Evolutionary conservation across 1,284 basidiomycete genomes (phyloP).

Genomic region (Cryptococcus amylolentus): DNA sequence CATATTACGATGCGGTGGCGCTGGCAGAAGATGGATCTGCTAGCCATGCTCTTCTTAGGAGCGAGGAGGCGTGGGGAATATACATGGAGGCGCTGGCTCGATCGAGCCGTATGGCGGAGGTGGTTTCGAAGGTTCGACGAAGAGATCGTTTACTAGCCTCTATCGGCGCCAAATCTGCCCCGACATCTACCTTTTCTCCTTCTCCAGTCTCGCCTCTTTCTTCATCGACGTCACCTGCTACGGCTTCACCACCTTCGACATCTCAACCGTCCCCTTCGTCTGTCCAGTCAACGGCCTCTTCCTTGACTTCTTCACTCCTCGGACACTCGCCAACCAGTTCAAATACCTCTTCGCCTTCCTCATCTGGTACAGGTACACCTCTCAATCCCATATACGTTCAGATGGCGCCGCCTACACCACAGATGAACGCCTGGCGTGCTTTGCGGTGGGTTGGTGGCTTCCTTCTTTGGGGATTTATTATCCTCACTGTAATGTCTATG

Average conservation of each 20-base stretch:
- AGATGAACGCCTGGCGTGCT: constrained; percentile 27
- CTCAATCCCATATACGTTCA: constrained; percentile 46
- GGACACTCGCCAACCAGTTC: constrained; percentile 2
- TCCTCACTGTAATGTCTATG: constrained; percentile 77
- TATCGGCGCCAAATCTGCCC: neutral
- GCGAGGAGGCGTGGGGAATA: constrained; percentile 33
- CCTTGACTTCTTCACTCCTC: constrained; percentile 1
- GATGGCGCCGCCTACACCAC: constrained; percentile 38
- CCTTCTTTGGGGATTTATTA: constrained; percentile 45
- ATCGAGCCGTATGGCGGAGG: constrained; percentile 31
- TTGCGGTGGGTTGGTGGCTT: constrained; percentile 37
- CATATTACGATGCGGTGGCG: constrained; percentile 43
- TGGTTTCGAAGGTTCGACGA: constrained; percentile 25
- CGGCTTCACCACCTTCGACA: constrained; percentile 16
- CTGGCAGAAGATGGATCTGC: constrained; percentile 9
- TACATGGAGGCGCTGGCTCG: constrained; percentile 33
- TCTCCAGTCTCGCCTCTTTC: constrained; percentile 1
- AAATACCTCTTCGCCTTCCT: neutral
- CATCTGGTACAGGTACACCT: constrained; percentile 31
- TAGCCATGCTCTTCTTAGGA: constrained; percentile 28
- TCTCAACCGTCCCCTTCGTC: constrained; percentile 8
- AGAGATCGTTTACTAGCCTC: constrained; percentile 26
- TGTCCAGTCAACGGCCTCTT: neutral
- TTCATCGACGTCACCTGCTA: constrained; percentile 5
- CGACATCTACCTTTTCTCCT: neutral